Evolutionary conservation across 306 rosid species (phyloP).

Genomic region (Trichosanthes truncata): DNA sequence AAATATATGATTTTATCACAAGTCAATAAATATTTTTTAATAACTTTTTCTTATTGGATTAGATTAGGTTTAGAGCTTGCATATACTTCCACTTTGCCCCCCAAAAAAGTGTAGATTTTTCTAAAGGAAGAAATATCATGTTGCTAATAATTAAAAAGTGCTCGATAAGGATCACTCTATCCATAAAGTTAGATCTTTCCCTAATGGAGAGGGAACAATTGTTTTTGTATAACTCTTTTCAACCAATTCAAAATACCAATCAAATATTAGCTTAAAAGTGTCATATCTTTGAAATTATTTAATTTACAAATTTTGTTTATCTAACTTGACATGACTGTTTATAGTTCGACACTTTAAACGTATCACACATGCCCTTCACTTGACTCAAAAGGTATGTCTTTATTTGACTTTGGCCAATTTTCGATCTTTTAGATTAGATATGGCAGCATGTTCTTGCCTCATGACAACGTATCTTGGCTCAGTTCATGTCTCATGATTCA

Average conservation of each 20-base stretch:
- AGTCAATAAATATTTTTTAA: too few species aligned
- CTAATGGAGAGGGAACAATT: neutral
- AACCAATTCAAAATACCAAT: neutral
- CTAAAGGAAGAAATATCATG: neutral
- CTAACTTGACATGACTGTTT: too few species aligned
- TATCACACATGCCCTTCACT: too few species aligned
- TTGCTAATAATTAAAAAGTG: neutral
- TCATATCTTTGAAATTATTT: too few species aligned
- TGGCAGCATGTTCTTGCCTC: too few species aligned
- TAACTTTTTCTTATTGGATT: neutral
- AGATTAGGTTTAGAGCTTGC: neutral
- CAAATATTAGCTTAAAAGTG: neutral
- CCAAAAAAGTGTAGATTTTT: neutral
- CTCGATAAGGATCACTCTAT: neutral
- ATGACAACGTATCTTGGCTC: too few species aligned
- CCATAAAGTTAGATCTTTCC: neutral
- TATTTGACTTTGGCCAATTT: too few species aligned
- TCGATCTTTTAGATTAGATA: too few species aligned
- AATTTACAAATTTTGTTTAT: too few species aligned
- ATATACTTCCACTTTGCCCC: neutral
- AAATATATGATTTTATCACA: neutral
- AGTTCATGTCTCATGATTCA: too few species aligned
- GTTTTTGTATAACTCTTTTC: neutral
- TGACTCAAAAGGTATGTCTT: too few species aligned
- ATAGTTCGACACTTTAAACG: too few species aligned